Evolutionary conservation across 495 filamentous ascomycete species (phyloP).

Genomic region (Hypoxylon trugodes): DNA sequence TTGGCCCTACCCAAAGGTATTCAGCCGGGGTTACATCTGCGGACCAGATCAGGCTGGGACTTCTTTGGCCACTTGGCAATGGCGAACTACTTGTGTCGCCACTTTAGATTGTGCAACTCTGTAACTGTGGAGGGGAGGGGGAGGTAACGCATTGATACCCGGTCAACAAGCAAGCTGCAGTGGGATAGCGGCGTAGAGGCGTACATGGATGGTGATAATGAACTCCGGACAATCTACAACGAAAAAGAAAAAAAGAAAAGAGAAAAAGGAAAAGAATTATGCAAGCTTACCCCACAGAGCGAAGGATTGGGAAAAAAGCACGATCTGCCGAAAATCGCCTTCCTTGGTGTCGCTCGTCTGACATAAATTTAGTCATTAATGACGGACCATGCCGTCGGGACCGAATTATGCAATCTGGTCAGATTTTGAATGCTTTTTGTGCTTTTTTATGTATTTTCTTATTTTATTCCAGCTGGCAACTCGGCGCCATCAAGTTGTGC

Average conservation of each 20-base stretch:
- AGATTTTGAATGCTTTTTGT: conserved; percentile 22
- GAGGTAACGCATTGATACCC: no score
- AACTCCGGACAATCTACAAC: no score
- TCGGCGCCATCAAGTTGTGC: no score
- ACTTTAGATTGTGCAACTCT: conserved; percentile 4
- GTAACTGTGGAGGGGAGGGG: background rate
- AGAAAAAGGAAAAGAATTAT: conserved; percentile 12
- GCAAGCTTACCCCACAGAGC: conserved; percentile 25
- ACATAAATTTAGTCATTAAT: conserved; percentile 29
- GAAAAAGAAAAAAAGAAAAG: background rate
- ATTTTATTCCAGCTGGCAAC: no score
- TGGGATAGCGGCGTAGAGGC: no score
- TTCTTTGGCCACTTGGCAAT: background rate
- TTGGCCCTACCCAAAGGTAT: background rate
- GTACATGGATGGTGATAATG: no score
- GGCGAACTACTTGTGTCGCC: conserved; percentile 4
- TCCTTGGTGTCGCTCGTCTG: conserved; percentile 8
- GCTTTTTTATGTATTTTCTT: no score
- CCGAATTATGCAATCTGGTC: conserved; percentile 18
- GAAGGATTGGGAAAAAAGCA: conserved; percentile 31
- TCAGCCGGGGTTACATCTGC: conserved; percentile 7
- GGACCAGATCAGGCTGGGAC: conserved; percentile 12
- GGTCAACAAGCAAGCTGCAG: background rate
- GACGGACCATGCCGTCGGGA: conserved; percentile 18
- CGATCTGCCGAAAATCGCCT: conserved; percentile 35